These are phyloP conservation scores for Saccharomycopsis capsularis DNA, from an alignment of 805 yeast species.

Conservation along the genomic window DNA sequence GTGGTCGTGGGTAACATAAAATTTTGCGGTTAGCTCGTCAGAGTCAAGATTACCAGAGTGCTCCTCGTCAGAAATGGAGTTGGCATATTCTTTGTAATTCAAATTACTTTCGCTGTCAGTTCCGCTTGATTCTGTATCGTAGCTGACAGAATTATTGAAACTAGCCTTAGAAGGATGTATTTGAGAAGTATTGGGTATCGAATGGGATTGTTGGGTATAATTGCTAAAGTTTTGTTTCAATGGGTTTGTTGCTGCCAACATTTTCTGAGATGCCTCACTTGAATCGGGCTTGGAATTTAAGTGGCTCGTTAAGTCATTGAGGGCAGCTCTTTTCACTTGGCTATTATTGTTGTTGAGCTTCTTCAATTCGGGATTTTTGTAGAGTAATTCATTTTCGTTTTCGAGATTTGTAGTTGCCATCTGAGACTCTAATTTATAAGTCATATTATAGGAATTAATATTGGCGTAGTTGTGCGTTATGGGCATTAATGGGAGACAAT, in stretches of 20 bases:
- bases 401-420: not conserved
- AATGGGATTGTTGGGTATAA: not conserved
- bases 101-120: constrained; percentile 2
- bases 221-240: too few species aligned
- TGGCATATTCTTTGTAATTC: not conserved
- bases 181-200: not conserved
- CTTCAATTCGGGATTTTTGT: not conserved
- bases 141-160: not conserved
- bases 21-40: not conserved
- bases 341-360: not conserved
- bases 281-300: constrained; percentile 2
- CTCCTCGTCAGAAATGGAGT: not conserved
- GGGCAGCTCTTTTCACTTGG: constrained; percentile 7
- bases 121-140: constrained; percentile 2
- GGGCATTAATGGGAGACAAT: too few species aligned
- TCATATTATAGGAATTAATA: not conserved
- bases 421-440: not conserved
- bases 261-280: not conserved
- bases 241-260: too few species aligned
- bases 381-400: not conserved
- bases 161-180: not conserved
- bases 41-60: constrained; percentile 5
- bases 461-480: too few species aligned
- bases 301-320: constrained; percentile 12
- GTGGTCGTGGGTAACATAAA: too few species aligned